Base-by-base conservation (phyloP, 495 filamentous ascomycete species). In the Cudoniella acicularis region DNA sequence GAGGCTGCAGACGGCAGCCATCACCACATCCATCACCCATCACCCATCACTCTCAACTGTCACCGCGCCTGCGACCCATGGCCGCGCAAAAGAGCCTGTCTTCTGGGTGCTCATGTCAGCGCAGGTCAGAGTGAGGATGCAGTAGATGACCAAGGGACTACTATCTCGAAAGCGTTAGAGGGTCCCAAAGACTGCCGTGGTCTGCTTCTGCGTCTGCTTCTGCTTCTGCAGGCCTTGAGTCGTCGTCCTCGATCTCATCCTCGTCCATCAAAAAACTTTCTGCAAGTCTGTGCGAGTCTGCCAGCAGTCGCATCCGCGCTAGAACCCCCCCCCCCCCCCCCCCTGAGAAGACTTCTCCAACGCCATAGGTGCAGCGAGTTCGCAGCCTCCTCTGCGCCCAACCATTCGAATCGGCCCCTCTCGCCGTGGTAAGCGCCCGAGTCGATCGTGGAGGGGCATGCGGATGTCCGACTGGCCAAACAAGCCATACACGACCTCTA, bases 401-500 rank as follows among this genome's bases (percentile, higher is more conserved):
- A 23, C 49, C 41, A 18, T n/a, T 10, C 41, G n/a, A n/a, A n/a
- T 23, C 9, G 30, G 9, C 1, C 9, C 17, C 45, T 17, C 43
- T n/a, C 8, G 17, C 23, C 57, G 22, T 42, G 20, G 41, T 40
- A 53, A 60, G 57, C 49, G 50, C 49, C 49, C 23, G 17, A 17
- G 18, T 17, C 13, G 25, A 24, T 21, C 42, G 30, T 36, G 30
- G 30, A 36, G 30, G 30, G 30, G 30, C 30, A 36, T 6, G 26
- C 49, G 17, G 2, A 49, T 22, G 49, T 52, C 20, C 30, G 17
- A 56, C 24, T 62, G 59, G 59, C 25, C 26, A 20, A 36, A 57
- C 59, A 62, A 53, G 52, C 59, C 52, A 46, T 52, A 56, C 43
- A 25, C 51, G 59, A 51, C 48, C 3, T 36, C 10, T 43, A 26